Conservation (phyloP, 805 yeast species). For the Novakomyces olei region DNA sequence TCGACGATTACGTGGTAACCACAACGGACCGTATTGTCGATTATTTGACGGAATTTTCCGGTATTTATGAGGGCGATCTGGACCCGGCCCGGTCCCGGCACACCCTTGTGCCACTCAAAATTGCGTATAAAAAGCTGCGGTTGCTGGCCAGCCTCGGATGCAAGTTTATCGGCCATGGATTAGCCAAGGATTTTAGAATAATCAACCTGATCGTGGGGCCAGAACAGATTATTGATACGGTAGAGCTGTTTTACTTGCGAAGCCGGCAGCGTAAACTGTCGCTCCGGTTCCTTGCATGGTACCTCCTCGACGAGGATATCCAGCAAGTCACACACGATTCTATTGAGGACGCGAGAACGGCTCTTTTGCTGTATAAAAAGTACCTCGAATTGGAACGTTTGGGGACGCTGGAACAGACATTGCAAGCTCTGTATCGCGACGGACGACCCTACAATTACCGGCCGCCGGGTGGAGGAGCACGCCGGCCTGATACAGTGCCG, state of each 20-base stretch:
- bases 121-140: slow-evolving; percentile 81
- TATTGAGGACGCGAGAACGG: slow-evolving; percentile 84
- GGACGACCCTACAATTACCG: slow-evolving; percentile 18
- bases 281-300: slow-evolving; percentile 67
- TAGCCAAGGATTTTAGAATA: slow-evolving; percentile 74
- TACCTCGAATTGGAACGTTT: slow-evolving; percentile 37
- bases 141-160: slow-evolving; percentile 70
- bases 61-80: slow-evolving; percentile 83
- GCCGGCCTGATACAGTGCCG: too few relatives aligned
- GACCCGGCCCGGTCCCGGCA: slow-evolving; percentile 43
- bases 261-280: slow-evolving; percentile 29
- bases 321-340: slow-evolving; percentile 93
- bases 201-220: slow-evolving; percentile 78
- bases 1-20: slow-evolving; percentile 78
- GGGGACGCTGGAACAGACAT: slow-evolving; percentile 37
- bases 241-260: slow-evolving; percentile 51
- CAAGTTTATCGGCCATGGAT: slow-evolving; percentile 85
- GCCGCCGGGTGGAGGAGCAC: too few relatives aligned
- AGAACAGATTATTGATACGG: slow-evolving; percentile 73
- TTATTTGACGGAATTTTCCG: slow-evolving; percentile 74
- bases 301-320: slow-evolving; percentile 47
- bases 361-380: slow-evolving; percentile 51
- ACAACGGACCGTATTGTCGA: slow-evolving; percentile 44
- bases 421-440: slow-evolving; percentile 39
- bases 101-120: slow-evolving; percentile 44